phyloP scores from a whole-genome alignment of 129 eudicot genomes.

The Centrapalus pauciflorus region DNA sequence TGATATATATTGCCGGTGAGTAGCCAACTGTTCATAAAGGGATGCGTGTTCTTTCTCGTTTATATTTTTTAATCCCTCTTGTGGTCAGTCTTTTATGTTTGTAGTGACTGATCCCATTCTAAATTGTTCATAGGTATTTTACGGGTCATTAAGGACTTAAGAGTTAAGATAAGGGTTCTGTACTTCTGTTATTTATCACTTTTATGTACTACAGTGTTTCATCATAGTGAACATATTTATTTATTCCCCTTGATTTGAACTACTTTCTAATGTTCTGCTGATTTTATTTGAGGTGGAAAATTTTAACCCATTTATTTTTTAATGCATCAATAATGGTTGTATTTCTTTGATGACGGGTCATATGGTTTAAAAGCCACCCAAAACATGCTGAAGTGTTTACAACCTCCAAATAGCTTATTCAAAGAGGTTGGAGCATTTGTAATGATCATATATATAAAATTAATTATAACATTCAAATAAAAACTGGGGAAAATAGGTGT shows the following conservation, averaged over 20 bases:
- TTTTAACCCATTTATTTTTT: neutral
- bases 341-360: neutral
- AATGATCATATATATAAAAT: neutral
- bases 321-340: neutral
- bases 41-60: neutral
- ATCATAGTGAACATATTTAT: neutral
- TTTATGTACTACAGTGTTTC: neutral
- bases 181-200: neutral
- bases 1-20: constrained; percentile 83
- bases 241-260: neutral
- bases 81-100: neutral
- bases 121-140: neutral
- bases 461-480: neutral
- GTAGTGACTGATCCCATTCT: constrained; percentile 3
- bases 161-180: neutral
- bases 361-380: neutral
- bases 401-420: neutral
- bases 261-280: constrained; percentile 7
- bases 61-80: neutral
- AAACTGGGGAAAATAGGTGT: neutral
- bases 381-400: neutral
- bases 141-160: neutral
- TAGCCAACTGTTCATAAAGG: constrained; percentile 6
- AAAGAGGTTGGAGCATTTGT: neutral
- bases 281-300: too few relatives aligned